A percentile compares a stretch with the other conserved stretches of the same genome.
Evolutionary conservation across 2,329 filamentous ascomycete genomes (phyloP).

Genomic region (Colletotrichum viniferum): DNA sequence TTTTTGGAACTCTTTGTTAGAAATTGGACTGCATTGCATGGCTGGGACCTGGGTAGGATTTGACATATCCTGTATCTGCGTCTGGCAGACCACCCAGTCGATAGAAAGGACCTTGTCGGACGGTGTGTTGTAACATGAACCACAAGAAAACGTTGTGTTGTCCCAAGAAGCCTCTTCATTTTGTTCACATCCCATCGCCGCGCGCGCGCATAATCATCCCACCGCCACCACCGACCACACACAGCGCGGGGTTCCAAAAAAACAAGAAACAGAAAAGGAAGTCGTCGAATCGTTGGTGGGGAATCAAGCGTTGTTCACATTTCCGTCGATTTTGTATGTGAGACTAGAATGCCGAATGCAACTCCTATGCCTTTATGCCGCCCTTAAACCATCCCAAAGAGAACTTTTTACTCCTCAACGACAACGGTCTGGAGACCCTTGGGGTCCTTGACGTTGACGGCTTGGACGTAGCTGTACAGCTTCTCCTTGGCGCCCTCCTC

Average conservation of each 20-base stretch:
- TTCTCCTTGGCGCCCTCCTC: conserved; percentile 99
- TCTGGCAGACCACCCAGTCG: conserved; percentile 12
- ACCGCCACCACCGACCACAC: not conserved
- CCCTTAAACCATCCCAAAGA: conserved; percentile 46
- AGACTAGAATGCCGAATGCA: conserved; percentile 49
- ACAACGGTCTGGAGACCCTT: conserved; percentile 95
- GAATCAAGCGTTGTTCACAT: conserved; percentile 26
- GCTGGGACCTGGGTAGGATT: conserved; percentile 8
- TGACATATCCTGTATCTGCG: conserved; percentile 15
- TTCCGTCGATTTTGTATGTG: conserved; percentile 24
- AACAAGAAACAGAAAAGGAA: conserved; percentile 1
- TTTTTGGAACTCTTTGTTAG: conserved; percentile 32
- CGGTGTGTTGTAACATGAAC: not conserved
- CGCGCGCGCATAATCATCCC: conserved; percentile 7
- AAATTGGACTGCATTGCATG: conserved; percentile 36
- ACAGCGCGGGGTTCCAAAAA: conserved; percentile 3
- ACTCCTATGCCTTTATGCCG: conserved; percentile 49
- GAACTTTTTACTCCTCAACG: conserved; percentile 71
- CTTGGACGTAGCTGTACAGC: conserved; percentile 99
- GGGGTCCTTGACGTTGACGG: conserved; percentile 98
- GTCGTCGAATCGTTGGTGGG: conserved; percentile 23
- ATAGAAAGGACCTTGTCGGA: conserved; percentile 10
- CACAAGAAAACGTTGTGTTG: not conserved
- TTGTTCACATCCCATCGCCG: not conserved
- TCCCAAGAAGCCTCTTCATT: conserved; percentile 3